Evolutionary conservation across 2,329 filamentous ascomycete genomes (phyloP).

Genomic region (Sarocladium brachiariae): DNA sequence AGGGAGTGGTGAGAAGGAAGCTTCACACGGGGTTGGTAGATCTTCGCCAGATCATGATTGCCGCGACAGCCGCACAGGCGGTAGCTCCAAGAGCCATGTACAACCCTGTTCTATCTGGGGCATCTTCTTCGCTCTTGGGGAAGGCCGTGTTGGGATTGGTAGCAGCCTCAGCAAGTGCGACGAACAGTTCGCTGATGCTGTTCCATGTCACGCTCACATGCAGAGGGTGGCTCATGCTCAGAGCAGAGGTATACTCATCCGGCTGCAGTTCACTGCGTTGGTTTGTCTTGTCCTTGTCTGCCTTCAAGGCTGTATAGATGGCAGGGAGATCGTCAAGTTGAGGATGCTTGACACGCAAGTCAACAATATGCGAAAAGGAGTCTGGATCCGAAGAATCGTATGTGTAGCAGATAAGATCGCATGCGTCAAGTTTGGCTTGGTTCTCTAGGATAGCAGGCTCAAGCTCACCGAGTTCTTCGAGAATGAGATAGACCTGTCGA

Average conservation of each 20-base stretch:
- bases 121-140: constrained; percentile 82
- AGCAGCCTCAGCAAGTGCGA: constrained; percentile 82
- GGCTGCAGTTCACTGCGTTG: constrained; percentile 87
- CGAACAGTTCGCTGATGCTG: constrained; percentile 90
- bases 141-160: constrained; percentile 85
- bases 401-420: constrained; percentile 88
- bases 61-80: constrained; percentile 55
- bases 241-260: constrained; percentile 76
- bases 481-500: constrained; percentile 93
- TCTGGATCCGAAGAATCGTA: constrained; percentile 97
- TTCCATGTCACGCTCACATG: constrained; percentile 95
- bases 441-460: constrained; percentile 94
- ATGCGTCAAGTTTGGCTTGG: constrained; percentile 79
- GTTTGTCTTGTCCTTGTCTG: constrained; percentile 93
- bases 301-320: constrained; percentile 89
- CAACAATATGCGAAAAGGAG: constrained; percentile 86
- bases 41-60: constrained; percentile 58
- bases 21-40: constrained; percentile 34
- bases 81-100: constrained; percentile 79
- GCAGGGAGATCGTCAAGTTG: constrained; percentile 84
- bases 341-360: constrained; percentile 69
- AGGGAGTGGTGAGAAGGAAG: too few species aligned
- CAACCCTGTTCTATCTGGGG: constrained; percentile 73
- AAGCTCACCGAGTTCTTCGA: constrained; percentile 92
- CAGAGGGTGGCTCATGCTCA: constrained; percentile 85